Base-by-base conservation (phyloP, 176 grass and related monocot species). In the Cymbopogon citratus region DNA sequence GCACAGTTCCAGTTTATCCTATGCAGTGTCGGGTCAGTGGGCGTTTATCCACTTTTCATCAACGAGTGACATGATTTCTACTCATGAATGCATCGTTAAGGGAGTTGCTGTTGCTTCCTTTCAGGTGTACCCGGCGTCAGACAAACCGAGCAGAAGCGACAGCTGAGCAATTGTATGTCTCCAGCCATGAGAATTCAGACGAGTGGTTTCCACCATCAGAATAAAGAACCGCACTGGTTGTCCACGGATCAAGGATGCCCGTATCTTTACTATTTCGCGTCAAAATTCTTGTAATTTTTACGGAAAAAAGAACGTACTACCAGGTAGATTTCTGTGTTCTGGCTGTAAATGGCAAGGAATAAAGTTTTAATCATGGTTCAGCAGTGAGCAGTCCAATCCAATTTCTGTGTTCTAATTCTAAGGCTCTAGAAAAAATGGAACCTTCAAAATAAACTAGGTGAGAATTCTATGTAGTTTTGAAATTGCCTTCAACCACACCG, bases 91-190 rank as follows among this genome's bases (percentile, higher is more conserved):
- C 62, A 61, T 48, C 60, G 6, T 23, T 48, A 27, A 67, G 31
- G 19, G 34, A 34, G 19, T 54, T 5, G 23, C 9, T 6, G 7
- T 1, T 65, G 52, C 70, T 49, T 31, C 19, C 18, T 86, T 91
- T 81, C 89, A 97, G 91, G 94, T 82, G 66, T 56, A 75, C 54
- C 52, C 61, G 21, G 74, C 13, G 45, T 94, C 94, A 28, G 89
- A 90, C 89, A 97, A 97, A 27, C 94, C 94, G 27, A 80, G 21
- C 35, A 88, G 91, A 85, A 92, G 91, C 54, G 89, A 97, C 63
- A 80, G 77, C 69, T 93, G 84, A 97, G 26, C 34, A 7, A 14
- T 16, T 24, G n/a, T 24, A 13, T 21, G 9, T 64, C 44, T 18
- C 25, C 29, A 56, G 31, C 31, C n/a, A 51, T 38, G 71, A 38